Conservation (phyloP, 2,329 filamentous ascomycete species). For the Pseudogymnoascus sp. region DNA sequence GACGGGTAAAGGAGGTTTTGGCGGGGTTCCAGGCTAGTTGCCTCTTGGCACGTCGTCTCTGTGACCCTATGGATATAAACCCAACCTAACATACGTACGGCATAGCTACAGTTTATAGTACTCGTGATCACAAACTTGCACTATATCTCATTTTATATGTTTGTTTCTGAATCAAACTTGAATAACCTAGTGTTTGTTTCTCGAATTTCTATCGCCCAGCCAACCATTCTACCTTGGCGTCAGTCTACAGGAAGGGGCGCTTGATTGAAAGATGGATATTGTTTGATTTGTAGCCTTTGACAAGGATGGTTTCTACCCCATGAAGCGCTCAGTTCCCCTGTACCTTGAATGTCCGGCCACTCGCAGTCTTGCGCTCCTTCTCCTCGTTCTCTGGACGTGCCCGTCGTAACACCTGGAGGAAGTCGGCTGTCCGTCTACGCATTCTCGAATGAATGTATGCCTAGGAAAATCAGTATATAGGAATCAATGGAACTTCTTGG, state of each 20-base stretch:
- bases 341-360: constrained; percentile 75
- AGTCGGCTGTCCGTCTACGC: constrained; percentile 94
- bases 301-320: neutral
- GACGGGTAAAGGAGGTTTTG: constrained; percentile 2
- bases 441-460: constrained; percentile 98
- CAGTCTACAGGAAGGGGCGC: neutral
- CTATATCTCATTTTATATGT: neutral
- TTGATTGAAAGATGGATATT: constrained; percentile 1
- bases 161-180: neutral
- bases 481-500: constrained; percentile 10
- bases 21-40: neutral
- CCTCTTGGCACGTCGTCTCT: neutral
- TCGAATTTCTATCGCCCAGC: neutral
- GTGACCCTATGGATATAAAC: neutral
- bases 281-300: constrained; percentile 2
- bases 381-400: constrained; percentile 93
- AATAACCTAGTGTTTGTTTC: neutral
- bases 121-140: neutral
- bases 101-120: neutral
- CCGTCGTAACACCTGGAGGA: constrained; percentile 95
- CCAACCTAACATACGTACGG: neutral
- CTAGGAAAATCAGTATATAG: constrained; percentile 30
- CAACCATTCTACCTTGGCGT: neutral
- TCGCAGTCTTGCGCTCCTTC: constrained; percentile 96
- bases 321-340: constrained; percentile 21